Evolutionary conservation across 2,329 filamentous ascomycete species (phyloP).

Genomic region (Monilinia aucupariae): DNA sequence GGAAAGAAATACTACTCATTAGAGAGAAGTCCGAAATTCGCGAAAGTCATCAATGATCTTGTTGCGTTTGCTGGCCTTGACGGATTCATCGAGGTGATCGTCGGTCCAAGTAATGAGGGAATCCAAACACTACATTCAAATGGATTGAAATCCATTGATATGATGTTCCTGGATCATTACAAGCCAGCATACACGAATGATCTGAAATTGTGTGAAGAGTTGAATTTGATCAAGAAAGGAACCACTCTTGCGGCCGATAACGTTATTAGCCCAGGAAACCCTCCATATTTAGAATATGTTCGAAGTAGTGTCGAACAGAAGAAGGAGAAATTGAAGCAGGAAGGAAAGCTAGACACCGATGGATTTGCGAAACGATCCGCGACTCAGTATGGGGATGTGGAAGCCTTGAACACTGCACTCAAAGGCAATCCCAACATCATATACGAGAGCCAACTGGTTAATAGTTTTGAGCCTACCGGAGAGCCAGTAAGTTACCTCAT

Average conservation of each 20-base stretch:
- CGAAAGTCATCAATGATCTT: slow-evolving; percentile 61
- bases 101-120: slow-evolving; percentile 63
- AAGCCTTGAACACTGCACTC: slow-evolving; percentile 34
- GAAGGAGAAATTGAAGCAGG: slow-evolving; percentile 39
- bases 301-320: slow-evolving; percentile 60
- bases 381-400: slow-evolving; percentile 37
- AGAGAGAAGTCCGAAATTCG: slow-evolving; percentile 70
- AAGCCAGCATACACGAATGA: slow-evolving; percentile 72
- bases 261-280: slow-evolving; percentile 65
- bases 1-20: slow-evolving; percentile 65
- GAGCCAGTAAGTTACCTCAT: slow-evolving; percentile 47
- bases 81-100: slow-evolving; percentile 62
- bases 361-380: slow-evolving; percentile 25
- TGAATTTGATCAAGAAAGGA: slow-evolving; percentile 58
- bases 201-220: slow-evolving; percentile 68
- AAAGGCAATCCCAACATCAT: slow-evolving; percentile 58
- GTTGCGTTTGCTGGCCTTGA: slow-evolving; percentile 68
- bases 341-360: slow-evolving; percentile 42
- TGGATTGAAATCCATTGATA: slow-evolving; percentile 25
- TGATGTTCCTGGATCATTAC: slow-evolving; percentile 69
- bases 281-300: slow-evolving; percentile 66
- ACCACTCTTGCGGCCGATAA: slow-evolving; percentile 64
- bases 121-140: slow-evolving; percentile 51
- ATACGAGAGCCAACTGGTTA: slow-evolving; percentile 58
- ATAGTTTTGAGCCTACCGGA: slow-evolving; percentile 65